Percentiles rank a stretch among this genome's conserved stretches.
phyloP scores from a whole-genome alignment of 2,329 filamentous ascomycete genomes.

The Ilyonectria destructans region DNA sequence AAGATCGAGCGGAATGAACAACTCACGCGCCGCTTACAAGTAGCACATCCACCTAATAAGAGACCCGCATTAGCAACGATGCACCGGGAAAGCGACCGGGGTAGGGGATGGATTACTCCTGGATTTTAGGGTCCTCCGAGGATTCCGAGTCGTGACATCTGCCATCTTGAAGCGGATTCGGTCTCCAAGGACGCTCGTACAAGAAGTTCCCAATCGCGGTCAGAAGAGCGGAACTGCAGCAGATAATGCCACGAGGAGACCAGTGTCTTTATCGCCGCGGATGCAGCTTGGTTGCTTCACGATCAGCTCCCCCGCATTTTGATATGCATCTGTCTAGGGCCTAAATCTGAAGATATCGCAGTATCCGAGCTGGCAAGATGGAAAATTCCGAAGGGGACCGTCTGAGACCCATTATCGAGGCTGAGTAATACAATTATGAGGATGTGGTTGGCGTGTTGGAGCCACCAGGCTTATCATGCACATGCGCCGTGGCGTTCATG shows the following conservation, averaged over 20 bases:
- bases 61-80: no score
- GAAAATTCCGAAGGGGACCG: no score
- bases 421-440: background rate
- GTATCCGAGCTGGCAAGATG: background rate
- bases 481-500: background rate
- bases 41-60: conserved; percentile 29
- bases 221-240: background rate
- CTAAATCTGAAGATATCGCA: background rate
- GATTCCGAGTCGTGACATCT: background rate
- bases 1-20: no score
- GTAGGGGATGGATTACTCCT: conserved; percentile 9
- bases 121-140: conserved; percentile 26
- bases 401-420: background rate
- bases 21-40: conserved; percentile 35
- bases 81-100: no score
- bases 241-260: background rate
- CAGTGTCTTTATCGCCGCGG: background rate
- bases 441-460: background rate
- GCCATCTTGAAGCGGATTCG: background rate
- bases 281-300: background rate
- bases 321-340: background rate
- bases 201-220: background rate
- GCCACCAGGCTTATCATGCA: background rate
- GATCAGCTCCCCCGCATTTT: background rate
- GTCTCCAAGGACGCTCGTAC: background rate